phyloP scores from a whole-genome alignment of 768 basidiomycete species.

The Kwoniella sp. region DNA sequence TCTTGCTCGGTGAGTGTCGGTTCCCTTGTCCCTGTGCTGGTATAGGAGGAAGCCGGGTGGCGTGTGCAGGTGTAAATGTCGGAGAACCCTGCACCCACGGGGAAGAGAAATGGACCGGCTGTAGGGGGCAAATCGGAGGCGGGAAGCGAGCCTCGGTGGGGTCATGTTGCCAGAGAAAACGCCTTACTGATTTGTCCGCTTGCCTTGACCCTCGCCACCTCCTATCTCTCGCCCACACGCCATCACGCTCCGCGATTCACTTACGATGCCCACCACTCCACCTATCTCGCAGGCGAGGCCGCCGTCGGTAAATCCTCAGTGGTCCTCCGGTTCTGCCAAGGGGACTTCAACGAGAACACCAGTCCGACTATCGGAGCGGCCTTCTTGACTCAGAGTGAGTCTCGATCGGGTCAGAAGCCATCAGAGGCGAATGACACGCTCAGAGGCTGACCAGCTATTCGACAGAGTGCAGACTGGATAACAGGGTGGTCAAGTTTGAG shows the following conservation, averaged over 20 bases:
- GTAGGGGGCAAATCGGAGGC: no score
- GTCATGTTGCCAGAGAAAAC: no score
- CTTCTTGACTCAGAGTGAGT: slow-evolving; percentile 55
- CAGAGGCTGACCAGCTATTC: not conserved
- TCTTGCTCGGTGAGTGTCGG: slow-evolving; percentile 80
- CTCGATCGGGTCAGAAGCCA: not conserved
- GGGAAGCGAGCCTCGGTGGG: no score
- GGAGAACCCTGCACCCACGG: no score
- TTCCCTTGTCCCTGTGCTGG: no score
- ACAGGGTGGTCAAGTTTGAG: slow-evolving; percentile 63
- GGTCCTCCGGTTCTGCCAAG: slow-evolving; percentile 92
- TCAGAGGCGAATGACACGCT: not conserved
- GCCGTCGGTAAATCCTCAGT: slow-evolving; percentile 99
- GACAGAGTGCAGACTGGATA: slow-evolving; percentile 58
- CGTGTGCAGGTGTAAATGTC: no score
- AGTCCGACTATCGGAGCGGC: slow-evolving; percentile 98
- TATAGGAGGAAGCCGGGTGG: no score
- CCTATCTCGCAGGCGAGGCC: slow-evolving; percentile 69
- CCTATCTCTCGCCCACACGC: no score
- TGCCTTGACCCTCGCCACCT: no score
- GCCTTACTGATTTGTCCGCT: no score
- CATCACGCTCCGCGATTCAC: not conserved
- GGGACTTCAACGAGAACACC: slow-evolving; percentile 98
- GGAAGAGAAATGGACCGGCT: no score
- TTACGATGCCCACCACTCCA: not conserved